phyloP scores from a whole-genome alignment of 2,329 filamentous ascomycete genomes.

The Hirsutella minnesotensis region DNA sequence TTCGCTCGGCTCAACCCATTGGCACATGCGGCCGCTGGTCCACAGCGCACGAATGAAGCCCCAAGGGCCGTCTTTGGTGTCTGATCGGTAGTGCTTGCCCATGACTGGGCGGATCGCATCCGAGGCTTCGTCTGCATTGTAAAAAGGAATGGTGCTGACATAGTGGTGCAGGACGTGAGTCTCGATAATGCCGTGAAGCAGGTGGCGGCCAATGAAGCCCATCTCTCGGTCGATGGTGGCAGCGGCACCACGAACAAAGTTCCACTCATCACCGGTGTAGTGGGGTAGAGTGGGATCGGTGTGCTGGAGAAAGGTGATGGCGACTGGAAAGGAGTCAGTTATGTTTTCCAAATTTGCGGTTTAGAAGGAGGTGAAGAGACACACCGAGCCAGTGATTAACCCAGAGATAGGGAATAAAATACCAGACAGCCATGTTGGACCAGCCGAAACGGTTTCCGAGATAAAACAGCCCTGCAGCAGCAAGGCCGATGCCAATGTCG shows the following conservation, averaged over 20 bases:
- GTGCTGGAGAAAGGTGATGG: conserved; percentile 96
- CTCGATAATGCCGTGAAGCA: conserved; percentile 94
- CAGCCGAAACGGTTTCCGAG: conserved; percentile 72
- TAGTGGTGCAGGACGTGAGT: conserved; percentile 98
- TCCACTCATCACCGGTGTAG: conserved; percentile 80
- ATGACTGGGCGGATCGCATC: conserved; percentile 92
- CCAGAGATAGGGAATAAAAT: conserved; percentile 90
- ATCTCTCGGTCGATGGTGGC: conserved; percentile 97
- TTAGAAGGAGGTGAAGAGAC: conserved; percentile 21
- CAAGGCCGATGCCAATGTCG: conserved; percentile 67
- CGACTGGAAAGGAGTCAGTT: conserved; percentile 50
- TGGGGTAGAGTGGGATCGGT: conserved; percentile 90
- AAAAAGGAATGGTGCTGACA: conserved; percentile 90
- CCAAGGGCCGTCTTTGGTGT: conserved; percentile 61
- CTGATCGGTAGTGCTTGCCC: conserved; percentile 86
- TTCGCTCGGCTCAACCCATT: conserved; percentile 91
- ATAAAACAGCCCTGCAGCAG: conserved; percentile 47
- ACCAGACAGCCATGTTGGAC: conserved; percentile 85
- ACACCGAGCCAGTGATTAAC: conserved; percentile 98
- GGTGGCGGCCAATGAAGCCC: conserved; percentile 81
- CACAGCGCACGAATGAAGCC: conserved; percentile 83
- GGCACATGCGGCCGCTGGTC: conserved; percentile 73
- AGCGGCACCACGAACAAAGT: conserved; percentile 83
- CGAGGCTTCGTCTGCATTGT: conserved; percentile 86
- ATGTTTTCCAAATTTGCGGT: conserved; percentile 3